Evolutionary conservation across 345 rosid genomes (phyloP), one percentile per base, ranked within the genome.

Genomic region (Eucalyptus curtisii): DNA sequence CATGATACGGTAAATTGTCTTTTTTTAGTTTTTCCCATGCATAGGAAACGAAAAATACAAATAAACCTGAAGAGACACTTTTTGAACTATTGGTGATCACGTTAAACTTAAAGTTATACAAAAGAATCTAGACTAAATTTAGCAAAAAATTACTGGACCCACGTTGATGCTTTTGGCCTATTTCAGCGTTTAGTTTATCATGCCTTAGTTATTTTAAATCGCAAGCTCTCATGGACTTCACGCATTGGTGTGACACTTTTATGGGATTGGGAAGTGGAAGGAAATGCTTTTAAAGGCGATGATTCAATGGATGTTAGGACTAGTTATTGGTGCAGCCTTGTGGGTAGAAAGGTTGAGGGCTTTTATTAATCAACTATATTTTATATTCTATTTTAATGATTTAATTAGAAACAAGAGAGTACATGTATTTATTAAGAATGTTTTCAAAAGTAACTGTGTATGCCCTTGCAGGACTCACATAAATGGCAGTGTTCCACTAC

Each of bases 1-100:
- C 0, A 37, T 71, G 25, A 10, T 37, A 37, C 0, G 1, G 4
- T 19, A 37, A 9, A 10, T 71, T 37, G 44, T 5, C 13, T 10
- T 71, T 37, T 37, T 37, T 71, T 19, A 37, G 25, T 37, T 71
- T 40, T 71, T 33, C 2, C 44, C 25, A 10, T 10, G 81, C 7
- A 33, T 16, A 68, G 42, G 6, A 8, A 33, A 31, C 4, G 6
- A 8, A 68, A 68, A 16, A 33, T 1, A 68, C 22, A 33, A 68
- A 3, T 31, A 68, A 68, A 68, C 24, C 40, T 68, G 16, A 31
- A 31, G 42, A 66, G 79, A 68, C 11, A 16, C 45, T 71, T 71
- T 37, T 10, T 5, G 4, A 48, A 33, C 1, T n/a, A 2, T 5
- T 17, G 8, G 81, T 33, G 2, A 19, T 71, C 81, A 71, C 0